A percentile compares a stretch with the other conserved stretches of the same genome.
Evolutionary conservation across 306 rosid species (phyloP).

Genomic region (Castanopsis chinensis): DNA sequence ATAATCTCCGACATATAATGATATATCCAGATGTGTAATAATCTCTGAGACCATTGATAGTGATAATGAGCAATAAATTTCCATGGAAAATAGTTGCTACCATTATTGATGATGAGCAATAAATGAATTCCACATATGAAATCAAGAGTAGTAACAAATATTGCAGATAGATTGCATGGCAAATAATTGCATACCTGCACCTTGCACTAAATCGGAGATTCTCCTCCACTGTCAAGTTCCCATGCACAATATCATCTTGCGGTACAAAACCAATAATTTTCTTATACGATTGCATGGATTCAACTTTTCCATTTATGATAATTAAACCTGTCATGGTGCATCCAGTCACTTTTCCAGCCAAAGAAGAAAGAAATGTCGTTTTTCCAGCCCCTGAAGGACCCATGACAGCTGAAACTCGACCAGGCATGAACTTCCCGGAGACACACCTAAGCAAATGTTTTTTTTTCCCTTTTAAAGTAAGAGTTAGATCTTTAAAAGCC

Average conservation of each 20-base stretch:
- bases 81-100: not conserved
- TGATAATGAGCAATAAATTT: not conserved
- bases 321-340: slow-evolving; percentile 63
- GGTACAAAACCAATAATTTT: slow-evolving; percentile 85
- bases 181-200: slow-evolving; percentile 60
- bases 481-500: slow-evolving; percentile 70
- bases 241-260: slow-evolving; percentile 91
- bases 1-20: not conserved
- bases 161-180: not conserved
- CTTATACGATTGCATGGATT: slow-evolving; percentile 60
- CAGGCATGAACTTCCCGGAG: slow-evolving; percentile 67
- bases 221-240: slow-evolving; percentile 87
- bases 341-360: slow-evolving; percentile 70
- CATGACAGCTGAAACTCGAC: slow-evolving; percentile 85
- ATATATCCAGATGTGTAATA: not conserved
- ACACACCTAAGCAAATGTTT: slow-evolving; percentile 66
- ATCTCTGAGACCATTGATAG: not conserved
- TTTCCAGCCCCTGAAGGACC: slow-evolving; percentile 94
- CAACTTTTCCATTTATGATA: slow-evolving; percentile 61
- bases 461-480: slow-evolving; percentile 64
- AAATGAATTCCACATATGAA: no score
- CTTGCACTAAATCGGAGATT: slow-evolving; percentile 84
- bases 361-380: slow-evolving; percentile 84
- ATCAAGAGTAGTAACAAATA: not conserved
- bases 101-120: no score